Conservation (phyloP, 208 protist genomes). For the Trypanosoma rangeli region DNA sequence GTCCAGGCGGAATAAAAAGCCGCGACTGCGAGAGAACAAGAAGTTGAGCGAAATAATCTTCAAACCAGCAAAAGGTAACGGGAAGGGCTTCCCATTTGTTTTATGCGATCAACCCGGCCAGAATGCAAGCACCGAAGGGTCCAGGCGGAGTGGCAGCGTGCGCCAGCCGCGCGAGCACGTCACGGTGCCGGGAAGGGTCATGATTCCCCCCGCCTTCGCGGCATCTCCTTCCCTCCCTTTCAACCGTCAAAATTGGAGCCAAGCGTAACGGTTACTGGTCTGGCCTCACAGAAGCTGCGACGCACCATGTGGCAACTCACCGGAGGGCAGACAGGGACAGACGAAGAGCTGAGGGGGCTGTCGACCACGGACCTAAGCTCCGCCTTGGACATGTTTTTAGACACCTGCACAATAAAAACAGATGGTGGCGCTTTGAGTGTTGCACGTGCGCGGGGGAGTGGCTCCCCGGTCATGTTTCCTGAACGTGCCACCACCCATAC, state of each 20-base stretch:
- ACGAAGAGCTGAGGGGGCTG: background rate
- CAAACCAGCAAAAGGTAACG: background rate
- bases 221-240: background rate
- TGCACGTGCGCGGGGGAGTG: background rate
- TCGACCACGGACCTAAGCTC: background rate
- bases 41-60: background rate
- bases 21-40: background rate
- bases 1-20: background rate
- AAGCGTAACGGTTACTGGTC: background rate
- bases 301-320: slow-evolving; percentile 14
- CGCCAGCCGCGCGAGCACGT: background rate
- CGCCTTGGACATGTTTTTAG: slow-evolving; percentile 2
- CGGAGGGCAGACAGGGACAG: background rate
- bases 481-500: background rate
- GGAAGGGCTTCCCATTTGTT: background rate
- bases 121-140: background rate
- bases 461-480: background rate
- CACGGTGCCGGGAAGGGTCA: background rate
- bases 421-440: background rate
- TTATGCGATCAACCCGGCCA: background rate
- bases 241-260: background rate
- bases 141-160: background rate
- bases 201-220: background rate
- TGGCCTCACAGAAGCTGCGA: slow-evolving; percentile 23
- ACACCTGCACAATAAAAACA: background rate